Base-by-base conservation (phyloP, 331 rosid species). In the Quercus lobata region DNA sequence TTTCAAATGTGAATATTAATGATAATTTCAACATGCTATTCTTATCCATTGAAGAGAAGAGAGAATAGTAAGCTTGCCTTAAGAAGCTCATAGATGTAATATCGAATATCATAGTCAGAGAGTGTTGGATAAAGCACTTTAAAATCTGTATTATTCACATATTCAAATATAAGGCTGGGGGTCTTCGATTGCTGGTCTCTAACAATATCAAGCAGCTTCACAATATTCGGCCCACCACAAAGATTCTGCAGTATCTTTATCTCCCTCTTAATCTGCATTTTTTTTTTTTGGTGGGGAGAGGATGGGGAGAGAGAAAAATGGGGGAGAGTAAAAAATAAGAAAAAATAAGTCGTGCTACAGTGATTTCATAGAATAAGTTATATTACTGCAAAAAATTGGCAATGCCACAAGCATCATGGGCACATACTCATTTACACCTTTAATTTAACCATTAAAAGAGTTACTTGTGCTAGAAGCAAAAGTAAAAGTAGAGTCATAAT, bases 101-200 rank as follows among this genome's bases (percentile, higher is more conserved):
- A 93, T 76, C 98, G 82, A 74, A 93, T 91, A 69, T 93, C 98
- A 79, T 80, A 89, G 79, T 93, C 98, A 66, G 97, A 88, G 53
- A 93, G 86, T 24, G 97, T 91, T 19, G 95, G 98, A 87, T 93
- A 93, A 30, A 93, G 92, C 80, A 93, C 97, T 87, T 93, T 93
- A 84, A 93, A 93, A 83, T 93, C 98, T 75, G 93, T 90, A 87
- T 93, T 93, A 83, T 93, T 91, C 85, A 93, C 98, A 87, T 88
- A 76, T 89, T 93, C 98, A 78, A 93, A 93, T 69, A 93, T 81
- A 78, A 93, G 87, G 83, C 98, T 93, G 34, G 98, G 98, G 65
- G 98, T 93, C 95, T 93, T 93, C 4, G 98, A 93, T 75, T 93
- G 98, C 89, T 93, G 98, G 78, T 93, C 98, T 86, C 98, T 86